Evolutionary conservation across 495 filamentous ascomycete species (phyloP).

Genomic region (Astrocystis sublimbata): DNA sequence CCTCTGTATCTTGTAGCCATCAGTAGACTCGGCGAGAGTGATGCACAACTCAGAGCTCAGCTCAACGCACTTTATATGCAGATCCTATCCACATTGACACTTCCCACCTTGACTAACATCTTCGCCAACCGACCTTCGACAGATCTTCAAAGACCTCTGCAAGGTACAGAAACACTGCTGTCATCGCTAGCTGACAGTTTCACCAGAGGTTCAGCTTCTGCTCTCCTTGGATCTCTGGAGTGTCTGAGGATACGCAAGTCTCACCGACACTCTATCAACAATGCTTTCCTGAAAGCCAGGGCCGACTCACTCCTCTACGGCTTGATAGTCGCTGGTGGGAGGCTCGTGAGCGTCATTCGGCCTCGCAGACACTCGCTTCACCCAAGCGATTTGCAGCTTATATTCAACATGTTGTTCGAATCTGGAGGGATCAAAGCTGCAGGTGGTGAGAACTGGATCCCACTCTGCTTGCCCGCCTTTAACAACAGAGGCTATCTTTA

Average conservation of each 20-base stretch:
- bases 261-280: conserved; percentile 83
- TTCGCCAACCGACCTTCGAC: conserved; percentile 90
- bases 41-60: conserved; percentile 80
- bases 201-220: conserved; percentile 85
- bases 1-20: conserved; percentile 93
- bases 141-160: conserved; percentile 86
- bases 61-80: conserved; percentile 97
- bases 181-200: conserved; percentile 93
- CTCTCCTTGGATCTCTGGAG: conserved; percentile 85
- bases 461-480: conserved; percentile 93
- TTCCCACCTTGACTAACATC: conserved; percentile 83
- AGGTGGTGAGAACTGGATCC: conserved; percentile 96
- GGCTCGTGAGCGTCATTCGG: conserved; percentile 89
- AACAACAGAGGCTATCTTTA: conserved; percentile 97
- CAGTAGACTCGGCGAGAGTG: conserved; percentile 86
- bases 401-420: conserved; percentile 99
- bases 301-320: conserved; percentile 83
- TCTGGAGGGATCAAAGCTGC: conserved; percentile 80
- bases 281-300: conserved; percentile 75
- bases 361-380: conserved; percentile 95
- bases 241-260: conserved; percentile 85
- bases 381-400: conserved; percentile 90
- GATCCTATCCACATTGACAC: conserved; percentile 89
- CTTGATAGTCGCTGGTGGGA: conserved; percentile 88
- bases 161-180: conserved; percentile 88